Evolutionary conservation across 306 rosid genomes (phyloP), one percentile per base, ranked within the genome.

Genomic region (Fragaria iinumae): DNA sequence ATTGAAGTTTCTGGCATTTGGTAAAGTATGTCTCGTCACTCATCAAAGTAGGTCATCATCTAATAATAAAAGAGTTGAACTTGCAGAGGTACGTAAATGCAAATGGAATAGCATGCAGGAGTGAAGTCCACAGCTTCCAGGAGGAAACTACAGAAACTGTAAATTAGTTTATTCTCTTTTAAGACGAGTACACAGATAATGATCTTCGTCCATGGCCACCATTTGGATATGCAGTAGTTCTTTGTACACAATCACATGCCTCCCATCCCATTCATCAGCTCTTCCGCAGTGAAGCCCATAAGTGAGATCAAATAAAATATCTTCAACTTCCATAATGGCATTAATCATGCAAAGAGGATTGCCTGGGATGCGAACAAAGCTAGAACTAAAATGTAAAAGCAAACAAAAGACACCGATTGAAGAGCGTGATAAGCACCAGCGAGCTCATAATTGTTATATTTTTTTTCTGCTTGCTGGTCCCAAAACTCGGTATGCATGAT

Each of bases 241-340:
- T 69, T 29, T 8, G 63, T 29, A 14, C 75, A 50, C 21, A 52
- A 20, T 71, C 63, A 71, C 75, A 52, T 71, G 75, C 48, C 49
- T 52, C 75, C 63, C 75, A 60, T 57, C 3, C 36, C 29, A 34
- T 50, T 21, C 49, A 53, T n/a, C 7, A 9, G 52, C 23, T 9
- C 18, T 23, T 56, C 67, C 56, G 67, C 65, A 55, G 18, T 56
- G 21, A 21, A 73, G 45, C 50, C 39, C 52, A 55, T 73, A 12
- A 72, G n/a, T 32, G 13, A 20, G 13, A 34, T 20, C n/a, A 67
- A 20, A 11, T 9, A 29, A 29, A 2, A 29, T 29, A 29, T 29
- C 32, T 29, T 29, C 32, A 29, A 55, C 23, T 70, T 21, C 11
- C 70, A 38, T 36, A 45, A 29, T 27, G 52, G 52, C 36, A n/a